These are phyloP conservation scores for Hypericum perforatum DNA, from an alignment of 345 rosid genomes.

Conservation along the genomic window DNA sequence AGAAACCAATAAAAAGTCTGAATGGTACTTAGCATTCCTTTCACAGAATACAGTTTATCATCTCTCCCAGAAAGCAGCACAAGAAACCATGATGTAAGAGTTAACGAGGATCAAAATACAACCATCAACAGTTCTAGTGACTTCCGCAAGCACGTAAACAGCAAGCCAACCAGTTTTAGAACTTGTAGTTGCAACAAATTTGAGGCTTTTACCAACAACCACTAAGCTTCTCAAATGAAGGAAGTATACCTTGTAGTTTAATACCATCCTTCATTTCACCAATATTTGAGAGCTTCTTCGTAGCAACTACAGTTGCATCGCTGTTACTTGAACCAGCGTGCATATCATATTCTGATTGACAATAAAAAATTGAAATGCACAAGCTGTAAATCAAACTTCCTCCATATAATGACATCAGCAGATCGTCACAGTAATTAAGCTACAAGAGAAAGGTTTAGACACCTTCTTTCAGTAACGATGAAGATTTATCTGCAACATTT, in stretches of 20 bases:
- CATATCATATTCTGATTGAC: conserved; percentile 18
- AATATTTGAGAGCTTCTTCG: conserved; percentile 37
- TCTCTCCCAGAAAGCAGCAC: too few relatives aligned
- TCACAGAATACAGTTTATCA: too few relatives aligned
- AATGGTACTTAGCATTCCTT: too few relatives aligned
- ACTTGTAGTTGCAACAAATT: too few relatives aligned
- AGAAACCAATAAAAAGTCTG: too few relatives aligned
- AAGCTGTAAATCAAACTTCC: conserved; percentile 1
- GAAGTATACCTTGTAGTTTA: conserved; percentile 69
- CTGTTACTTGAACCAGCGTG: conserved; percentile 24
- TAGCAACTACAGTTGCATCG: conserved; percentile 22
- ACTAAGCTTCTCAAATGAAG: not conserved
- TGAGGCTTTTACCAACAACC: too few relatives aligned
- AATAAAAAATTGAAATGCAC: not conserved
- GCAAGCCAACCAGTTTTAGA: too few relatives aligned
- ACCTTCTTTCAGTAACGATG: conserved; percentile 43
- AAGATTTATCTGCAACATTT: conserved; percentile 32
- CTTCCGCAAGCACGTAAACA: too few relatives aligned
- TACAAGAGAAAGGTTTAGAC: conserved; percentile 2
- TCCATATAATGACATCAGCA: conserved; percentile 4
- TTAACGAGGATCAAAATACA: too few relatives aligned
- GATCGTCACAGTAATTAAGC: not conserved
- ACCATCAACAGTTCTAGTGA: too few relatives aligned
- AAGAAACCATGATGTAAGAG: too few relatives aligned
- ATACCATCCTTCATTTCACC: conserved; percentile 39